These are phyloP conservation scores for Jatropha podagrica DNA, from an alignment of 441 rosid species.

Conservation along the genomic window DNA sequence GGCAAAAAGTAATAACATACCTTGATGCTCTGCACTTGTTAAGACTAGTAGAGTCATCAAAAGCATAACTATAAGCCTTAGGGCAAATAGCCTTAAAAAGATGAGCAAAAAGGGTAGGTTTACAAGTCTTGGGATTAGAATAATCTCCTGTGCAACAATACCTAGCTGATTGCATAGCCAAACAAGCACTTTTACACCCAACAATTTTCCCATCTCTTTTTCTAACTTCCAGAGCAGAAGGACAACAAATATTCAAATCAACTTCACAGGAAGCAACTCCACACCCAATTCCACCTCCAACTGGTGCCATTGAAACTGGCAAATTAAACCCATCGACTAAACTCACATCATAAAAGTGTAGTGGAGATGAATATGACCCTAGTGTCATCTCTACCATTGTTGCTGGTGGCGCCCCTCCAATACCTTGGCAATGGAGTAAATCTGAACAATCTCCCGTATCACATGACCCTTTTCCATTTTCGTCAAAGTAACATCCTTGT, in stretches of 20 bases:
- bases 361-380: conserved; percentile 60
- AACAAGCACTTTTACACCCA: conserved; percentile 91
- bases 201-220: conserved; percentile 59
- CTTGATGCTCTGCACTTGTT: conserved; percentile 86
- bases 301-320: conserved; percentile 83
- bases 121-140: conserved; percentile 67
- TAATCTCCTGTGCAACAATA: conserved; percentile 85
- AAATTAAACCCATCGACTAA: conserved; percentile 89
- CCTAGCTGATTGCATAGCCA: conserved; percentile 86
- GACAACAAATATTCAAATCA: conserved; percentile 78
- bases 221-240: conserved; percentile 71
- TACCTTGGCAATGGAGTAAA: conserved; percentile 61
- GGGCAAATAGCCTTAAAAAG: conserved; percentile 91
- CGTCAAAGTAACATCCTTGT: conserved; percentile 72
- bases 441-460: conserved; percentile 77
- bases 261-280: conserved; percentile 83
- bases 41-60: conserved; percentile 84
- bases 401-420: conserved; percentile 73
- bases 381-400: conserved; percentile 91
- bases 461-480: conserved; percentile 70
- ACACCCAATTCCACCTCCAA: conserved; percentile 85
- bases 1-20: conserved; percentile 88
- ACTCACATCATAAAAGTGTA: conserved; percentile 93
- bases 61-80: conserved; percentile 91
- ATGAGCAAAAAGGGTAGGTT: conserved; percentile 76